Evolutionary conservation across 495 filamentous ascomycete species (phyloP).

Genomic region (Symbiotaphrina buchneri): DNA sequence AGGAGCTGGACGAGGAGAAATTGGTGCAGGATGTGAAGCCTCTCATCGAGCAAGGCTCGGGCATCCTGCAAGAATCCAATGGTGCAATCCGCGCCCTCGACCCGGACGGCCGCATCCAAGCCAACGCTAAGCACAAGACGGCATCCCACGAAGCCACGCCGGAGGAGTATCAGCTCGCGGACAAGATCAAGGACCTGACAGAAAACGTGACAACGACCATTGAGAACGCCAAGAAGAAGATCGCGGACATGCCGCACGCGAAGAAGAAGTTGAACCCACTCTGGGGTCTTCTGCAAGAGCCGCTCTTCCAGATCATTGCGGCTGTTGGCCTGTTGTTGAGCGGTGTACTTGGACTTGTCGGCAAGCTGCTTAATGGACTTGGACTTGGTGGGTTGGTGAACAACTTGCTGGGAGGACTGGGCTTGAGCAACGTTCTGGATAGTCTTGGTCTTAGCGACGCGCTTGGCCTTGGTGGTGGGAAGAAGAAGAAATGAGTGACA

Average conservation of each 20-base stretch:
- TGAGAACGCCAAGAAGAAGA: conserved; percentile 64
- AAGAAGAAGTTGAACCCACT: conserved; percentile 88
- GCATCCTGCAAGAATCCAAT: conserved; percentile 71
- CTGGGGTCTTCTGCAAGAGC: conserved; percentile 62
- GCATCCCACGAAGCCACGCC: conserved; percentile 63
- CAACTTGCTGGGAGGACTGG: conserved; percentile 18
- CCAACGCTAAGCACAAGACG: conserved; percentile 68
- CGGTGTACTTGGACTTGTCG: conserved; percentile 68
- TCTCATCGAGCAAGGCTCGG: conserved; percentile 61
- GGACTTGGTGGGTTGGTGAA: conserved; percentile 34
- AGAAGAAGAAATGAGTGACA: too few relatives aligned
- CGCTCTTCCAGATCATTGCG: conserved; percentile 80
- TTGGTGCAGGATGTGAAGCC: conserved; percentile 72
- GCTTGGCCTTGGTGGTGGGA: too few relatives aligned
- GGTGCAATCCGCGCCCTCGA: conserved; percentile 79
- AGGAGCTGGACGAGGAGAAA: conserved; percentile 78
- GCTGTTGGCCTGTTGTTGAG: conserved; percentile 67
- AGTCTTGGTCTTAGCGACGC: conserved; percentile 18
- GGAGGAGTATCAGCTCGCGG: conserved; percentile 70
- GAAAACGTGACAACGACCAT: conserved; percentile 48
- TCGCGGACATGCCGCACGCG: conserved; percentile 77
- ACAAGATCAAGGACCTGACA: conserved; percentile 54
- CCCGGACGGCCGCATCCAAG: conserved; percentile 65
- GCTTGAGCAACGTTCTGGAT: conserved; percentile 18
- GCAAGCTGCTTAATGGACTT: conserved; percentile 59